A percentile compares a stretch with the other conserved stretches of the same genome.
phyloP scores from a whole-genome alignment of 805 yeast genomes.

The Metschnikowia peoriensis region DNA sequence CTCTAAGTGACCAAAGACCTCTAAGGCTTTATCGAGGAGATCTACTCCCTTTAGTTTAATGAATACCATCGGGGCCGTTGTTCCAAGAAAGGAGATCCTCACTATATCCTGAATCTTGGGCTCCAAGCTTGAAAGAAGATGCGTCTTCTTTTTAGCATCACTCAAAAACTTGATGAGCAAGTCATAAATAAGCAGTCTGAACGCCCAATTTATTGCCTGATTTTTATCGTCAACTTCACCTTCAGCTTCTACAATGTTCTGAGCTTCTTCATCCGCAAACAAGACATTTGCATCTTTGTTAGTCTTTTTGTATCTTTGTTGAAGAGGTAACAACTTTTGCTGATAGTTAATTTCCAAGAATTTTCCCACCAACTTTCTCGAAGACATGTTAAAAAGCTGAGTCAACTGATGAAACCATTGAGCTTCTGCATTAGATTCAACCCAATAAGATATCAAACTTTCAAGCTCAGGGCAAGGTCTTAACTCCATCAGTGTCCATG shows the following conservation, averaged over 20 bases:
- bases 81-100: constrained; percentile 74
- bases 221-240: constrained; percentile 40
- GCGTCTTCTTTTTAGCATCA: constrained; percentile 37
- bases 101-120: constrained; percentile 61
- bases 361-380: constrained; percentile 40
- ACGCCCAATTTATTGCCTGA: constrained; percentile 59
- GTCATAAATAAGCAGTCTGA: constrained; percentile 48
- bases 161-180: constrained; percentile 43
- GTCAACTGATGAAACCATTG: constrained; percentile 61
- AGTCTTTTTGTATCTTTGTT: constrained; percentile 40
- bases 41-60: constrained; percentile 65
- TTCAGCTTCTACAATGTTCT: constrained; percentile 36
- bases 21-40: constrained; percentile 62
- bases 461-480: constrained; percentile 45
- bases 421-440: constrained; percentile 47
- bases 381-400: constrained; percentile 45
- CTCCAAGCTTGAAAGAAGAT: constrained; percentile 41
- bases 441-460: constrained; percentile 56
- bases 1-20: constrained; percentile 54
- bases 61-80: constrained; percentile 64
- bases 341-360: constrained; percentile 38
- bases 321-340: constrained; percentile 41
- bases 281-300: constrained; percentile 21
- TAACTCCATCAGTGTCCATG: constrained; percentile 60
- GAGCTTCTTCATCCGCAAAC: constrained; percentile 42